These are phyloP conservation scores for Termitomyces heimii DNA, from an alignment of 768 basidiomycete genomes.

Conservation along the genomic window DNA sequence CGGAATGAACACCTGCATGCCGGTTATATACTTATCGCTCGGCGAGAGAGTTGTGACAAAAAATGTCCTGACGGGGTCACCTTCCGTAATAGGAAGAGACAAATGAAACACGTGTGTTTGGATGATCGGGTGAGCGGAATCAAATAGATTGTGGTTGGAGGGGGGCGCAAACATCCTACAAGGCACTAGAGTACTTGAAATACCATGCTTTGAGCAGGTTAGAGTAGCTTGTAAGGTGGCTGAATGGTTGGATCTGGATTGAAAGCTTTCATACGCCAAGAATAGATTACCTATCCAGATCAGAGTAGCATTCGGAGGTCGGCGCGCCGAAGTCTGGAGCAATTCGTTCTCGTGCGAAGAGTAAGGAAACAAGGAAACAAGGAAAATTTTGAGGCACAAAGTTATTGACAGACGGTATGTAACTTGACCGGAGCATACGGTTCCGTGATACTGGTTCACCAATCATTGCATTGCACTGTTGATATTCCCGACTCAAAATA, in stretches of 20 bases:
- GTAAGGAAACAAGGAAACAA: neutral
- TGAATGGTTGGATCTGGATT: neutral
- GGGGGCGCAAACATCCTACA: neutral
- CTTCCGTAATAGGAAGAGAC: constrained; percentile 10
- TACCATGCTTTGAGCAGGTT: neutral
- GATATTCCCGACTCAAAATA: neutral
- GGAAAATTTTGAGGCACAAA: neutral
- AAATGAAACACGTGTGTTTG: constrained; percentile 3
- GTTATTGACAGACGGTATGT: neutral
- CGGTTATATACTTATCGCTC: constrained; percentile 12
- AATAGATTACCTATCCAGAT: neutral
- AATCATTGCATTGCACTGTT: neutral
- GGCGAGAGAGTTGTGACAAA: constrained; percentile 12
- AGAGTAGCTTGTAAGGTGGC: neutral
- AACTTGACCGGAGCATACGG: neutral
- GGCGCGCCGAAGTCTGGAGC: no score
- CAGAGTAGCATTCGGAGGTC: neutral
- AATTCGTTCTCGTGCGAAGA: neutral
- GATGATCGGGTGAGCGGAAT: neutral
- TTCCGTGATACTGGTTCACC: neutral
- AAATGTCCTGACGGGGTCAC: constrained; percentile 12
- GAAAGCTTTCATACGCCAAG: neutral
- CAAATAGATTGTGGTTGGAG: neutral
- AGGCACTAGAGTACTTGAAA: neutral
- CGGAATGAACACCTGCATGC: constrained; percentile 6